Percentiles rank a stretch among this genome's conserved stretches.
These are phyloP conservation scores for Lachancea waltii DNA, from an alignment of 805 yeast genomes.

Conservation along the genomic window DNA sequence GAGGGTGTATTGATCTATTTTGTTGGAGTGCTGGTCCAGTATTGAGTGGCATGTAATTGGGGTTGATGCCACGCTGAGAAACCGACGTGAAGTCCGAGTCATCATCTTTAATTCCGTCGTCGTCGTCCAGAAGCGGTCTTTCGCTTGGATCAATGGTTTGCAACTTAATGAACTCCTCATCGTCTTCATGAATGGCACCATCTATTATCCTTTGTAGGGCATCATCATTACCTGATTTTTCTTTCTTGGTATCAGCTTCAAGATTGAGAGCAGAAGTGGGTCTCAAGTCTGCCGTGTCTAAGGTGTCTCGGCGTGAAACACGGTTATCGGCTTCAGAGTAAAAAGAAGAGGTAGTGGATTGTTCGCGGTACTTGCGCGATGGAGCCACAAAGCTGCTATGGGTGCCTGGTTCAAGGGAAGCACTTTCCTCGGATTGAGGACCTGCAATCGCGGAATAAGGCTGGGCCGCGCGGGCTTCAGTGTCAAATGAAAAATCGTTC, in stretches of 20 bases:
- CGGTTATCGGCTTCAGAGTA: conserved; percentile 3
- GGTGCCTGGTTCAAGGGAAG: background rate
- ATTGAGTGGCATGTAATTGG: conserved; percentile 36
- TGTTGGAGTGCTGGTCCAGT: no score
- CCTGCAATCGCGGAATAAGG: conserved; percentile 8
- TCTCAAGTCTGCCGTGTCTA: conserved; percentile 7
- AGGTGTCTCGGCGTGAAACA: conserved; percentile 5
- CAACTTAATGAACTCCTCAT: conserved; percentile 16
- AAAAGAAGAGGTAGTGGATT: conserved; percentile 7
- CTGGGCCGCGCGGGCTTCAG: background rate
- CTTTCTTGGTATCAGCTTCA: conserved; percentile 19
- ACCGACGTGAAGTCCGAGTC: conserved; percentile 73
- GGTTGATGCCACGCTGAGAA: conserved; percentile 69
- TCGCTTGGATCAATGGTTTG: conserved; percentile 17
- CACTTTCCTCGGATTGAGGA: background rate
- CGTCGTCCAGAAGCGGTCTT: conserved; percentile 17
- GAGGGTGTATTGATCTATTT: no score
- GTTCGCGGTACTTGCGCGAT: conserved; percentile 3
- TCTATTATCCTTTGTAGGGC: conserved; percentile 25
- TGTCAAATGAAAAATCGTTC: conserved; percentile 4
- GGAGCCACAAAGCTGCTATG: background rate
- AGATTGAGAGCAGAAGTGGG: conserved; percentile 19
- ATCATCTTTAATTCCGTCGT: conserved; percentile 26
- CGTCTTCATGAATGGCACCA: conserved; percentile 14
- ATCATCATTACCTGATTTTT: conserved; percentile 15